Evolutionary conservation across 2,329 filamentous ascomycete species (phyloP).

Genomic region (Ascomycota sp.): DNA sequence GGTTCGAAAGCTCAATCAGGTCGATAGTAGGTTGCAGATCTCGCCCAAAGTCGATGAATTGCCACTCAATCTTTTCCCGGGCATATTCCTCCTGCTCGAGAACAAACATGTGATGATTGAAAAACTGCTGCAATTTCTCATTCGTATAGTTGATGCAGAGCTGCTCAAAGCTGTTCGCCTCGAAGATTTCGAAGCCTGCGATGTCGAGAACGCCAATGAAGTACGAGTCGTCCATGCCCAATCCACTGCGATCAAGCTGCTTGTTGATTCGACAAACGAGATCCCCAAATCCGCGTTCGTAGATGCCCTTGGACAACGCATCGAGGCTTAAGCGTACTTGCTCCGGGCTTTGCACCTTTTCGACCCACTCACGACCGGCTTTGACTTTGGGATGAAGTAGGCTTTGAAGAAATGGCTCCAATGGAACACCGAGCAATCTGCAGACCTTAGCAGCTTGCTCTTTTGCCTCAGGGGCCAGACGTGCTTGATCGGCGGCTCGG

Average conservation of each 20-base stretch:
- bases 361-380: constrained; percentile 91
- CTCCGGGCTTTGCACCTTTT: constrained; percentile 92
- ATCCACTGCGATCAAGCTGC: constrained; percentile 68
- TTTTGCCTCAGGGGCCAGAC: constrained; percentile 52
- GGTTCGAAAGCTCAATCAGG: constrained; percentile 83
- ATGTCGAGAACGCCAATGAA: constrained; percentile 98
- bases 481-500: constrained; percentile 71
- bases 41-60: constrained; percentile 96
- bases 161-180: constrained; percentile 95
- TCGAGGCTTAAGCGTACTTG: constrained; percentile 80
- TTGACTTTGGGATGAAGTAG: constrained; percentile 84
- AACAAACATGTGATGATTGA: constrained; percentile 99
- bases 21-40: constrained; percentile 96
- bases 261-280: constrained; percentile 79
- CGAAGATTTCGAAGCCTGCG: constrained; percentile 96
- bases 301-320: constrained; percentile 87
- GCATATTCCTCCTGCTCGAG: constrained; percentile 96
- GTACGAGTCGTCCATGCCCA: constrained; percentile 67
- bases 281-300: constrained; percentile 85
- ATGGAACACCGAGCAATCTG: constrained; percentile 57
- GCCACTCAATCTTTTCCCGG: constrained; percentile 94
- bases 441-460: constrained; percentile 60
- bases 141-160: constrained; percentile 99
- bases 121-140: constrained; percentile 96
- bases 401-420: constrained; percentile 70